A percentile compares a stretch with the other conserved stretches of the same genome.
phyloP scores from a whole-genome alignment of 2,329 filamentous ascomycete species.

The Monascus ruber region DNA sequence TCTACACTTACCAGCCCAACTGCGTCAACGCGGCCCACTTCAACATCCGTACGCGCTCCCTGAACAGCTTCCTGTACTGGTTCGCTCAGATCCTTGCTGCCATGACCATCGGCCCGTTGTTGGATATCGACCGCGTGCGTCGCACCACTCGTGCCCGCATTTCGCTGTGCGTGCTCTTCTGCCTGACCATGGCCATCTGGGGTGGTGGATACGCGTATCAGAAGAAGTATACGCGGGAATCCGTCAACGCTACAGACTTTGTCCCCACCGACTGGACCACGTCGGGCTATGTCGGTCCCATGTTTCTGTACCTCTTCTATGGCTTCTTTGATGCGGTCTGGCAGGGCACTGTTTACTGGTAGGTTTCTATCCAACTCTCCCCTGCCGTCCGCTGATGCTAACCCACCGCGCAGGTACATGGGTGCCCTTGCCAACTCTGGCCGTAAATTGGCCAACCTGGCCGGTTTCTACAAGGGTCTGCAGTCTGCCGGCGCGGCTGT shows the following conservation, averaged over 20 bases:
- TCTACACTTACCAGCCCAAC: slow-evolving; percentile 71
- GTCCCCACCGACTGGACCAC: slow-evolving; percentile 44
- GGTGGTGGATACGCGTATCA: slow-evolving; percentile 74
- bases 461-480: slow-evolving; percentile 81
- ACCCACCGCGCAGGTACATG: slow-evolving; percentile 59
- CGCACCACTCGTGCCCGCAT: slow-evolving; percentile 58
- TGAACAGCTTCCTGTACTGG: slow-evolving; percentile 75
- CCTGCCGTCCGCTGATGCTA: not conserved
- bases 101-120: slow-evolving; percentile 56
- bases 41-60: slow-evolving; percentile 60
- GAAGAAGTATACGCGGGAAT: slow-evolving; percentile 44
- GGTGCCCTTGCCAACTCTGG: slow-evolving; percentile 85
- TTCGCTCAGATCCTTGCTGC: slow-evolving; percentile 67
- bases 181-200: slow-evolving; percentile 67
- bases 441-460: slow-evolving; percentile 82
- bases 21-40: slow-evolving; percentile 60
- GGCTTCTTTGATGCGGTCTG: slow-evolving; percentile 81
- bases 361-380: slow-evolving; percentile 13
- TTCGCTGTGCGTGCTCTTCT: slow-evolving; percentile 50
- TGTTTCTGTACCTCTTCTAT: slow-evolving; percentile 86
- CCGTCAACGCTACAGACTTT: slow-evolving; percentile 37
- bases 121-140: slow-evolving; percentile 51
- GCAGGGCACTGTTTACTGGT: slow-evolving; percentile 88
- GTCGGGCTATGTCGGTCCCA: slow-evolving; percentile 59
- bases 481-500: slow-evolving; percentile 74